Evolutionary conservation across 768 basidiomycete species (phyloP).

Genomic region (Mycena galericulata): DNA sequence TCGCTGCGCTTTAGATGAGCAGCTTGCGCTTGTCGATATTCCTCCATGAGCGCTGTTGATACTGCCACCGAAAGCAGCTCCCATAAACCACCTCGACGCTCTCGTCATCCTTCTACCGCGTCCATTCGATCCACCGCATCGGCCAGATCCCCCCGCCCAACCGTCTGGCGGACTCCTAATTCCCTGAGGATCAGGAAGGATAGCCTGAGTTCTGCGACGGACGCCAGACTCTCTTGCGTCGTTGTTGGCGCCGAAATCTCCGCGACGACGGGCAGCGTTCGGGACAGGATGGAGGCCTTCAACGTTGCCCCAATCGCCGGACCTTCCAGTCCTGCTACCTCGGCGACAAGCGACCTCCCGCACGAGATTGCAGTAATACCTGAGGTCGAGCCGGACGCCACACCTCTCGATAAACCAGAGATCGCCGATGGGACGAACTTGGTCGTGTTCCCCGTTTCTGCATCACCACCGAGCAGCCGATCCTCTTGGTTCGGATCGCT

Average conservation of each 20-base stretch:
- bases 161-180: slow-evolving; percentile 32
- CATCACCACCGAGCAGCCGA: slow-evolving; percentile 29
- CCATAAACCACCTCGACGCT: slow-evolving; percentile 17
- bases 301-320: slow-evolving; percentile 25
- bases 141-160: slow-evolving; percentile 27
- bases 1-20: too few relatives aligned
- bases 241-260: slow-evolving; percentile 28
- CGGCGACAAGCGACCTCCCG: slow-evolving; percentile 13
- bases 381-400: slow-evolving; percentile 21
- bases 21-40: neutral
- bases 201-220: slow-evolving; percentile 26
- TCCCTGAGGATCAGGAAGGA: slow-evolving; percentile 23
- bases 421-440: slow-evolving; percentile 1
- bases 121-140: slow-evolving; percentile 33
- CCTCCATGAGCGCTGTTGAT: slow-evolving; percentile 31
- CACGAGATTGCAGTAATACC: slow-evolving; percentile 30
- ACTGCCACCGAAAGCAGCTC: slow-evolving; percentile 16
- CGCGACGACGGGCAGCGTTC: slow-evolving; percentile 15
- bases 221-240: slow-evolving; percentile 18
- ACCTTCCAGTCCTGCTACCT: slow-evolving; percentile 25
- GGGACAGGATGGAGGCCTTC: slow-evolving; percentile 32
- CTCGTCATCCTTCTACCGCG: slow-evolving; percentile 29
- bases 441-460: slow-evolving; percentile 31
- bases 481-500: slow-evolving; percentile 50
- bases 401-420: neutral